These are phyloP conservation scores for Eucalyptus grandis DNA, from an alignment of 345 rosid species.

Conservation along the genomic window DNA sequence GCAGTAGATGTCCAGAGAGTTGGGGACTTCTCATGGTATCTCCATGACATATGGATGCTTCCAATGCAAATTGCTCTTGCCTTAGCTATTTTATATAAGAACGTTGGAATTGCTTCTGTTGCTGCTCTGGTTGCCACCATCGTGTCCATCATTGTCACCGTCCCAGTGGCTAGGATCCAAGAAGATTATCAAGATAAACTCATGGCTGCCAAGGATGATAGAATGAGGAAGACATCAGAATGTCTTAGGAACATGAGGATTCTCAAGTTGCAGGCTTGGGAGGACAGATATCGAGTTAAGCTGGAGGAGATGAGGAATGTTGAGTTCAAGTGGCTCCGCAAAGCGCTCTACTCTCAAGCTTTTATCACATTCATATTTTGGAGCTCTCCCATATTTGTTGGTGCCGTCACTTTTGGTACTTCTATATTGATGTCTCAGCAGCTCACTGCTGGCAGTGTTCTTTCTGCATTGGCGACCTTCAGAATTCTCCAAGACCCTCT, in stretches of 20 bases:
- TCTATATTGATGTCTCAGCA: constrained; percentile 74
- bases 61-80: constrained; percentile 96
- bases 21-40: constrained; percentile 98
- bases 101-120: constrained; percentile 90
- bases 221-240: constrained; percentile 99
- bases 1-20: constrained; percentile 98
- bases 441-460: constrained; percentile 98
- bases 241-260: constrained; percentile 98
- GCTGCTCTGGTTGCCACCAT: constrained; percentile 92
- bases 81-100: constrained; percentile 84
- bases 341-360: constrained; percentile 96
- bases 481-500: constrained; percentile 99
- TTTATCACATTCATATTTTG: constrained; percentile 93
- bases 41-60: constrained; percentile 99
- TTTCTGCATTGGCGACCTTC: constrained; percentile 97
- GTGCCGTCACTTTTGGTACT: constrained; percentile 90
- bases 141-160: constrained; percentile 67
- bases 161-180: constrained; percentile 84
- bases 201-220: constrained; percentile 98
- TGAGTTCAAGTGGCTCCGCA: constrained; percentile 88
- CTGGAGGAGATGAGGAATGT: constrained; percentile 90
- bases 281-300: constrained; percentile 67
- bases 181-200: constrained; percentile 94
- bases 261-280: constrained; percentile 98
- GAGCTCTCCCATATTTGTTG: constrained; percentile 99